Evolutionary conservation across 2,329 filamentous ascomycete species (phyloP), one percentile per base, ranked within the genome.

Genomic region (Diaporthe citrichinensis): DNA sequence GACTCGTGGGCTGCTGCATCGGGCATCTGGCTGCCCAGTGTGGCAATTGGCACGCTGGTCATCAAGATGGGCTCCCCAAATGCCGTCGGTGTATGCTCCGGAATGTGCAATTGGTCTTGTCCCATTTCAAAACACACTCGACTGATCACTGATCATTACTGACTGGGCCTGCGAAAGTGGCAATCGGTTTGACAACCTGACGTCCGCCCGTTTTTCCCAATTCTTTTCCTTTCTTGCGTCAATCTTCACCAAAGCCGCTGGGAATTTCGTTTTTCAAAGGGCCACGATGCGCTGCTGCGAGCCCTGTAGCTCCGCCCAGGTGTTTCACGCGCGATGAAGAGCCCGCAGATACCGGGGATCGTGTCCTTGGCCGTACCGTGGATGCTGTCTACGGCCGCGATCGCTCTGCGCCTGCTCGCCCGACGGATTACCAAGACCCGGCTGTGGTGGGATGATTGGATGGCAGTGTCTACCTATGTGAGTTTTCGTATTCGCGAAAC

Each of bases 241-340:
- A n/a, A 5, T 36, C 44, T 25, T 51, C n/a, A 53, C 23, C 14
- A 53, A 68, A 17, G 12, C 28, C 7, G 31, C 20, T 17, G 46
- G 28, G 14, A 53, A 39, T 53, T n/a, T n/a, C n/a, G n/a, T n/a
- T 9, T n/a, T 39, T 14, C 25, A n/a, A 28, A 36, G 65, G 31
- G 46, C 31, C 65, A 68, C 65, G 46, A 68, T 68, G 65, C 46
- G 65, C 65, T 53, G 65, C 65, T 68, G 65, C 65, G 65, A 68
- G 46, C 46, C 46, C n/a, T 39, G 34, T 25, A 53, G 65, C 65
- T 68, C 65, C 49, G 65, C 46, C 31, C 65, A 68, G 65, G 65
- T 68, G 65, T 68, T 68, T 28, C 65, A 53, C 65, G 65, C 65
- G 65, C 46, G 65, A 68, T 68, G 65, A 68, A 68, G 65, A 68